Conservation (phyloP, 2,329 filamentous ascomycete genomes). For the Drechmeria coniospora region DNA sequence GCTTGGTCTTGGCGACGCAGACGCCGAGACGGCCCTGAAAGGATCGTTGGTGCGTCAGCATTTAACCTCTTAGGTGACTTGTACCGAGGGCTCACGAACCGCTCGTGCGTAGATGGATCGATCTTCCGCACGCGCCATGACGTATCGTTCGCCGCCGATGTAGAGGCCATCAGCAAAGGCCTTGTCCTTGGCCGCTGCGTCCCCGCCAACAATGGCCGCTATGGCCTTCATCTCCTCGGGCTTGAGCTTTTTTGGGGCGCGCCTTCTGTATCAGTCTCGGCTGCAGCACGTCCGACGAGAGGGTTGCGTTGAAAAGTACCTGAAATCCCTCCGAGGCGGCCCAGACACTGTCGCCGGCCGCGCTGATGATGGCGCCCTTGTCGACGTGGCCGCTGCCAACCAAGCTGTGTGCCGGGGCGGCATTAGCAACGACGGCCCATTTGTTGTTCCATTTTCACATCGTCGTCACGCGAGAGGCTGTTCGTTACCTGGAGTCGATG, state of each 20-base stretch:
- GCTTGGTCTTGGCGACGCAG: slow-evolving; percentile 69
- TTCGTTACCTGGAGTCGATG: slow-evolving; percentile 38
- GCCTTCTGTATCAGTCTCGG: slow-evolving; percentile 5
- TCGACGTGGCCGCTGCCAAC: slow-evolving; percentile 66
- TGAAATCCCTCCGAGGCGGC: slow-evolving; percentile 54
- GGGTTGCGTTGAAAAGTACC: slow-evolving; percentile 33
- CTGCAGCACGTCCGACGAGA: background rate
- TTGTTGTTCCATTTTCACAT: no score
- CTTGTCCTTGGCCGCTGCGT: slow-evolving; percentile 39
- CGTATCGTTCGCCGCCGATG: slow-evolving; percentile 62
- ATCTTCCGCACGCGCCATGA: slow-evolving; percentile 62
- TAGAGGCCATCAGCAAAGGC: slow-evolving; percentile 60
- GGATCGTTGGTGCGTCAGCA: background rate
- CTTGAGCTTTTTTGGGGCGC: slow-evolving; percentile 13
- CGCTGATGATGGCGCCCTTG: slow-evolving; percentile 72
- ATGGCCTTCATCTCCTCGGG: slow-evolving; percentile 45
- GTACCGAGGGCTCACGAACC: slow-evolving; percentile 31
- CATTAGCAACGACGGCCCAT: slow-evolving; percentile 3
- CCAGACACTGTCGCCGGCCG: slow-evolving; percentile 68
- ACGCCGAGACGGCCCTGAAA: slow-evolving; percentile 60
- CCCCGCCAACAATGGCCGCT: slow-evolving; percentile 32
- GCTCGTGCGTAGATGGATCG: slow-evolving; percentile 74
- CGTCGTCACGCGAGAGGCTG: no score
- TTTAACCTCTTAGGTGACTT: no score
- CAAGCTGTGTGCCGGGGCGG: slow-evolving; percentile 40